A percentile compares a stretch with the other conserved stretches of the same genome.
phyloP scores from a whole-genome alignment of 306 rosid genomes.

The Pyrus bretschneideri region DNA sequence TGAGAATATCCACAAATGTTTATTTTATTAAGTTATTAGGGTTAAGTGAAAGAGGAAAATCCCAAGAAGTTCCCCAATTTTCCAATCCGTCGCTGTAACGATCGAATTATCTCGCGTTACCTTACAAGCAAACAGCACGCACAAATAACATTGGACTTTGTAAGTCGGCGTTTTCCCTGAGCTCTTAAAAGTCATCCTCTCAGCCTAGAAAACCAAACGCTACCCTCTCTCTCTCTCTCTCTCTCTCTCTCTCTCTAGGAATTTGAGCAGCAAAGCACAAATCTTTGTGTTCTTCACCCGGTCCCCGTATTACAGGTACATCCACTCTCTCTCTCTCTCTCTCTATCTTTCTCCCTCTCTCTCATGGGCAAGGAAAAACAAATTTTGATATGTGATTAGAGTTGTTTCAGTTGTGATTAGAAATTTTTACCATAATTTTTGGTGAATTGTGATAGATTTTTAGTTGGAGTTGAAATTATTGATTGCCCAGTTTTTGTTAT shows the following conservation, averaged over 20 bases:
- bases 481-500: conserved; percentile 20
- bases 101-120: background rate
- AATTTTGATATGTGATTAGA: background rate
- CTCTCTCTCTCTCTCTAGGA: background rate
- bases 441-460: conserved; percentile 19
- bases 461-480: conserved; percentile 5
- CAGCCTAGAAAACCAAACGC: conserved; percentile 8
- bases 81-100: background rate
- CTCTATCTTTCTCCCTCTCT: background rate
- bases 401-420: background rate
- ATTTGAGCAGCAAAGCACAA: conserved; percentile 11
- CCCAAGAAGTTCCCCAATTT: background rate
- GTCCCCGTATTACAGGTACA: conserved; percentile 32
- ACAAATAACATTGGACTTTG: background rate
- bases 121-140: background rate
- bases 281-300: conserved; percentile 19
- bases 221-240: background rate
- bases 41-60: background rate
- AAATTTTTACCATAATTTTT: background rate
- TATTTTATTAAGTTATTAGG: background rate
- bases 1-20: conserved; percentile 9
- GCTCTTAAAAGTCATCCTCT: conserved; percentile 16
- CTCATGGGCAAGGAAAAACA: background rate
- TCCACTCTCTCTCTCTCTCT: background rate
- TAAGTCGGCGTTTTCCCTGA: conserved; percentile 14